Conservation (phyloP, 2,329 filamentous ascomycete species). For the Colletotrichum sojae region DNA sequence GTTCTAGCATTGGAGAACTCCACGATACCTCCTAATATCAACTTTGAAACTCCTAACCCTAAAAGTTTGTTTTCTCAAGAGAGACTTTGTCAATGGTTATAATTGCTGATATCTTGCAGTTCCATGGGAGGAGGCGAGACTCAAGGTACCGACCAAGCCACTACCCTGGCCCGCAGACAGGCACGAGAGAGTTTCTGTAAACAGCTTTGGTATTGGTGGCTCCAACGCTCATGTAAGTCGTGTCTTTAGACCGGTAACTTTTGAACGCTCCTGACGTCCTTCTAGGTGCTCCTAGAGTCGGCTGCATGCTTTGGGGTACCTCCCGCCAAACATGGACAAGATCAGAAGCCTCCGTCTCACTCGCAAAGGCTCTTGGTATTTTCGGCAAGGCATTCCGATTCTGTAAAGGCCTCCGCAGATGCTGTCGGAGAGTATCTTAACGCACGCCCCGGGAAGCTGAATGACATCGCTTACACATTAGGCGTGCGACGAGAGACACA, state of each 20-base stretch:
- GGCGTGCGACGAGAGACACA: conserved; percentile 38
- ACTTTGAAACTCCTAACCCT: conserved; percentile 51
- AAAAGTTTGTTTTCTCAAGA: conserved; percentile 34
- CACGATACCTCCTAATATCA: conserved; percentile 56
- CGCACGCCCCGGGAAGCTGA: conserved; percentile 23
- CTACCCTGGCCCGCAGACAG: conserved; percentile 49
- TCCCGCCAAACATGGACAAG: neutral
- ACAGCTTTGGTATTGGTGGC: conserved; percentile 53
- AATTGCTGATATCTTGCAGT: conserved; percentile 34
- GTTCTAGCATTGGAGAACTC: conserved; percentile 56
- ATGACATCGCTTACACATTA: conserved; percentile 43
- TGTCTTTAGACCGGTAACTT: neutral
- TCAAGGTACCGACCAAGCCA: conserved; percentile 49
- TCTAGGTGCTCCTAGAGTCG: conserved; percentile 33
- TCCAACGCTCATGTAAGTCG: conserved; percentile 50
- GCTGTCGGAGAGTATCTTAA: neutral
- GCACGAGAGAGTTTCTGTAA: conserved; percentile 47
- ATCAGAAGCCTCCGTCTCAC: neutral
- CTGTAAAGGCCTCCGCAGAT: neutral
- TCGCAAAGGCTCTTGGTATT: conserved; percentile 7
- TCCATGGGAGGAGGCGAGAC: conserved; percentile 44
- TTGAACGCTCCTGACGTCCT: neutral
- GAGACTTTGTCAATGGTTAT: no score
- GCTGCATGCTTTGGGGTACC: conserved; percentile 19
- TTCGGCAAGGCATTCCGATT: conserved; percentile 14